A percentile compares a stretch with the other conserved stretches of the same genome.
phyloP scores from a whole-genome alignment of 164 flowering plant genomes.

The Nymphaea thermarum region DNA sequence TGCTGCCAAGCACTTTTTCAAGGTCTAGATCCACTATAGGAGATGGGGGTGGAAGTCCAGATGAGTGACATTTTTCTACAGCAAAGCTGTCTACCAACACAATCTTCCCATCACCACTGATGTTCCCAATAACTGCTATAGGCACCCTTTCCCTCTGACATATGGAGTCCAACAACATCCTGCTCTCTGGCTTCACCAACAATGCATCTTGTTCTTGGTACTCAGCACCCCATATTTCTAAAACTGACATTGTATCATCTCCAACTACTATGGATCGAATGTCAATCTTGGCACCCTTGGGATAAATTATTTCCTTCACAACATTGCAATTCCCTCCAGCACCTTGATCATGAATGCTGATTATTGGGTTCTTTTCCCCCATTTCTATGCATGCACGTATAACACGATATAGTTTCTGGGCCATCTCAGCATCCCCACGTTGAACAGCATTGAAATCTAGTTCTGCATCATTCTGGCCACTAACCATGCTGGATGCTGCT shows the following conservation, averaged over 20 bases:
- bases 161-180: constrained; percentile 43
- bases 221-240: constrained; percentile 98
- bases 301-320: constrained; percentile 90
- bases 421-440: constrained; percentile 98
- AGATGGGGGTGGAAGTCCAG: constrained; percentile 57
- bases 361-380: constrained; percentile 82
- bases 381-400: constrained; percentile 87
- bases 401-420: constrained; percentile 86
- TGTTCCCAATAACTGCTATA: constrained; percentile 87
- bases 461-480: constrained; percentile 94
- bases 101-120: constrained; percentile 66
- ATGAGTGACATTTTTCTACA: constrained; percentile 22
- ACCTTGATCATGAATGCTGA: constrained; percentile 96
- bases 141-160: constrained; percentile 84
- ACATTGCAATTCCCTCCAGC: constrained; percentile 98
- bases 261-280: constrained; percentile 81
- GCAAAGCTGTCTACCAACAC: constrained; percentile 63
- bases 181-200: constrained; percentile 77
- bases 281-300: constrained; percentile 87
- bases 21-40: constrained; percentile 95
- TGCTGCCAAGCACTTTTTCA: constrained; percentile 84
- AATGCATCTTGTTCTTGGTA: constrained; percentile 98
- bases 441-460: constrained; percentile 96
- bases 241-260: constrained; percentile 84
- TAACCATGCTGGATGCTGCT: constrained; percentile 97